Conservation (phyloP, 805 yeast species). For the Candida ulmi region DNA sequence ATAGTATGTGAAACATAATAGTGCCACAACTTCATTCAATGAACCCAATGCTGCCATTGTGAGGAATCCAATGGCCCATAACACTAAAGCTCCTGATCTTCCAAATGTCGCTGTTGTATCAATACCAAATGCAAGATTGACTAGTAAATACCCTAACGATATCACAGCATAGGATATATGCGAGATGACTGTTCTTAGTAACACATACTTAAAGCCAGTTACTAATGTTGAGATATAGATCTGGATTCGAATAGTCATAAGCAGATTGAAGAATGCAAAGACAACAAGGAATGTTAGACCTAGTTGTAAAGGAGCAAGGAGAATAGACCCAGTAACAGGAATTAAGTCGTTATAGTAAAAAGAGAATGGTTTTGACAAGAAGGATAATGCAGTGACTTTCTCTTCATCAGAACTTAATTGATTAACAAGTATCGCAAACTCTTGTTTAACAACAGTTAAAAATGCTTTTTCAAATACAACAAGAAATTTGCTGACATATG, state of each 20-base stretch:
- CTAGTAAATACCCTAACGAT: constrained; percentile 47
- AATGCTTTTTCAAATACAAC: constrained; percentile 35
- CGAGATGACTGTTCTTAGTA: constrained; percentile 28
- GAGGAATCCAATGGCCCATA: constrained; percentile 55
- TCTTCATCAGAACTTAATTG: constrained; percentile 27
- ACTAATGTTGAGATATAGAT: background rate
- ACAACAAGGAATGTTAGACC: constrained; percentile 65
- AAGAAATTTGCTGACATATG: constrained; percentile 39
- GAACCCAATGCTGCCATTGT: constrained; percentile 68
- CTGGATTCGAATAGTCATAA: constrained; percentile 31
- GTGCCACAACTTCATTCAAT: constrained; percentile 54
- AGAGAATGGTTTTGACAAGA: constrained; percentile 15
- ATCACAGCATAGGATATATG: constrained; percentile 46
- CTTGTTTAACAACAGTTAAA: background rate
- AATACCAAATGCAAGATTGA: constrained; percentile 59
- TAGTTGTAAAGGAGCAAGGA: constrained; percentile 57
- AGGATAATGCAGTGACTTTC: constrained; percentile 31
- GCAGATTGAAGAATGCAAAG: constrained; percentile 59
- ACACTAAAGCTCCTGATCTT: constrained; percentile 56
- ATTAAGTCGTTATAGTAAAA: constrained; percentile 30
- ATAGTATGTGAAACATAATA: constrained; percentile 39
- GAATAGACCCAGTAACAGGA: constrained; percentile 39
- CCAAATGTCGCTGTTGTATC: constrained; percentile 49
- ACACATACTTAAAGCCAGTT: constrained; percentile 1
- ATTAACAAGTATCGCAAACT: constrained; percentile 15